These are phyloP conservation scores for Colletotrichum falcatum DNA, from an alignment of 2,329 filamentous ascomycete genomes.

Conservation along the genomic window DNA sequence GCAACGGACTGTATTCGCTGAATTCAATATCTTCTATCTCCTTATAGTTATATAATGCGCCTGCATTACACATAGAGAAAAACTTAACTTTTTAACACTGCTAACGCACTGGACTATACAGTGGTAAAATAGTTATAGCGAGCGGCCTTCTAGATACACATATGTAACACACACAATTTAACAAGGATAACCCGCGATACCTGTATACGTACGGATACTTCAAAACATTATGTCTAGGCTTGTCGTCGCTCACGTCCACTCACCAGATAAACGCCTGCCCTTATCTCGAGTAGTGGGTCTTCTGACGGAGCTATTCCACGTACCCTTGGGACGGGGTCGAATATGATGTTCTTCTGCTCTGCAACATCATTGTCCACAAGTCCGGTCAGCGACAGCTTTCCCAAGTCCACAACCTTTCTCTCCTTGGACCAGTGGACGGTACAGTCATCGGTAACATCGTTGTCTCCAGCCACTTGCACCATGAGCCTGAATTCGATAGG, in stretches of 20 bases:
- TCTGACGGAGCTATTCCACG: constrained; percentile 63
- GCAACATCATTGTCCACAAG: constrained; percentile 54
- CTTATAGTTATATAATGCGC: too few species aligned
- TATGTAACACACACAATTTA: too few species aligned
- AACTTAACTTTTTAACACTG: too few species aligned
- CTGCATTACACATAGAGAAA: too few species aligned
- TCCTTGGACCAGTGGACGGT: constrained; percentile 62
- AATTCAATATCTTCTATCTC: too few species aligned
- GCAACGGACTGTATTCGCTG: too few species aligned
- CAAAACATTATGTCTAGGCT: background rate
- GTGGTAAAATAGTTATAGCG: too few species aligned
- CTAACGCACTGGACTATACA: too few species aligned
- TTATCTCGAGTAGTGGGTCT: constrained; percentile 67
- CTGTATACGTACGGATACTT: too few species aligned
- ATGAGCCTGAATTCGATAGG: constrained; percentile 59
- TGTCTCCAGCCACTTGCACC: constrained; percentile 57
- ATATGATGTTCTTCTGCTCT: constrained; percentile 65
- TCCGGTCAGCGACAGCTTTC: constrained; percentile 58
- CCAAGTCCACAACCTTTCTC: constrained; percentile 62
- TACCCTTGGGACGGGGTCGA: constrained; percentile 68
- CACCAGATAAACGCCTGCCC: constrained; percentile 67
- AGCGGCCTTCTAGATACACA: too few species aligned
- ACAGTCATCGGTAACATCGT: constrained; percentile 46
- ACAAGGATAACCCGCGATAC: too few species aligned
- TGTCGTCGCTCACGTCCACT: constrained; percentile 64